These are phyloP conservation scores for Saitozyma sp. DNA, from an alignment of 768 basidiomycete genomes.

Conservation along the genomic window DNA sequence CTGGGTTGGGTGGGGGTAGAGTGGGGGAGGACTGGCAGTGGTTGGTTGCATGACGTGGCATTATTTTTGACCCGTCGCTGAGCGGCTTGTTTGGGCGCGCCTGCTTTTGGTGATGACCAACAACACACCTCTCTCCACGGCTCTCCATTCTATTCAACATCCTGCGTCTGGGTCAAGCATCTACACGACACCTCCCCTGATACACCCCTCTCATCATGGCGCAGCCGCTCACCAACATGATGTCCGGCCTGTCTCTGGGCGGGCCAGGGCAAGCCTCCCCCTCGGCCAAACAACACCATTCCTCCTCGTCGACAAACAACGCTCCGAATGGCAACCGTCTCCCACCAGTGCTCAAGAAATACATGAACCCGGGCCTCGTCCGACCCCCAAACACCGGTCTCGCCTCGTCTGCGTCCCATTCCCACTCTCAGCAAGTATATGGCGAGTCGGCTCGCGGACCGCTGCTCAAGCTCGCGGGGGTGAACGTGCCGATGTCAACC, in stretches of 20 bases:
- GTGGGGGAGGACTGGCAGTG: too few species aligned
- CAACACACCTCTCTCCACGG: too few species aligned
- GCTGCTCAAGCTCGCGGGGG: conserved; percentile 47
- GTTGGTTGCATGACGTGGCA: too few species aligned
- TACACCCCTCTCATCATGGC: conserved; percentile 14
- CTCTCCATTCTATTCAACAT: too few species aligned
- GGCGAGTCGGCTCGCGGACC: conserved; percentile 36
- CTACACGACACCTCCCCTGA: too few species aligned
- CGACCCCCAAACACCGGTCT: conserved; percentile 45
- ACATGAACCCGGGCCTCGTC: conserved; percentile 46
- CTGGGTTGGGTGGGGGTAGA: too few species aligned
- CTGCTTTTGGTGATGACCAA: too few species aligned
- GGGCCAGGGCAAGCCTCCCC: conserved; percentile 5
- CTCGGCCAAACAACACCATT: conserved; percentile 1
- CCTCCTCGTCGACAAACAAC: conserved; percentile 3
- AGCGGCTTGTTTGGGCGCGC: too few species aligned
- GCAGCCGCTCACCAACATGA: conserved; percentile 19
- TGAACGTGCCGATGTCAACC: conserved; percentile 31
- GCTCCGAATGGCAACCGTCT: conserved; percentile 26
- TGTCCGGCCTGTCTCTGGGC: conserved; percentile 26
- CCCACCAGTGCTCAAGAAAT: conserved; percentile 43
- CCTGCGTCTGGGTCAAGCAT: too few species aligned
- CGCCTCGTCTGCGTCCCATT: not conserved
- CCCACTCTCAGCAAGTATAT: conserved; percentile 2
- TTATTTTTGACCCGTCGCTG: too few species aligned